These are phyloP conservation scores for Citeromyces matritensis DNA, from an alignment of 805 yeast species.

Conservation along the genomic window DNA sequence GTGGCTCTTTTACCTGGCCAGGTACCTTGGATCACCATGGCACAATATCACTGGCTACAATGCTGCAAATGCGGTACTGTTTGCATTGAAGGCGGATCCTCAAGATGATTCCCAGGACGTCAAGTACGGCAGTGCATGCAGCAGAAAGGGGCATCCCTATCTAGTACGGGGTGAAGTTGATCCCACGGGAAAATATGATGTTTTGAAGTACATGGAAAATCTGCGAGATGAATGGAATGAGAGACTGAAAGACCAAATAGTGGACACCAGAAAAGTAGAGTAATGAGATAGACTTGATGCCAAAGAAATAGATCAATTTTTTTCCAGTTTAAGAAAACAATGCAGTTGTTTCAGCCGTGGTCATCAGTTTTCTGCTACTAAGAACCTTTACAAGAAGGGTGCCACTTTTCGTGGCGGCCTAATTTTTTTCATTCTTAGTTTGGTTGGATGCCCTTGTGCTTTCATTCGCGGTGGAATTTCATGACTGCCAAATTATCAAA, in stretches of 20 bases:
- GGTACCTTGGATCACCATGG: constrained; percentile 74
- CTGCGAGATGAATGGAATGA: constrained; percentile 60
- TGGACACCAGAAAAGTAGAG: constrained; percentile 21
- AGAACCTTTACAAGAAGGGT: too few relatives aligned
- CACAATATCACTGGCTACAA: constrained; percentile 80
- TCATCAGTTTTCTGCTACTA: too few relatives aligned
- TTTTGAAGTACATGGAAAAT: constrained; percentile 44
- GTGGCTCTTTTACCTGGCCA: constrained; percentile 65
- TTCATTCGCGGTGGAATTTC: too few relatives aligned
- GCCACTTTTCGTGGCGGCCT: too few relatives aligned
- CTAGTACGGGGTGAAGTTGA: constrained; percentile 43
- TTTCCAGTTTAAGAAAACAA: too few relatives aligned
- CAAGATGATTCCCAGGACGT: constrained; percentile 26
- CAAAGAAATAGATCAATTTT: too few relatives aligned
- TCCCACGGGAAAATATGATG: constrained; percentile 48
- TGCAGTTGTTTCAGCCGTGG: too few relatives aligned
- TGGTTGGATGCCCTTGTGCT: too few relatives aligned
- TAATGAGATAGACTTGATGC: too few relatives aligned
- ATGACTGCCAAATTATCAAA: too few relatives aligned
- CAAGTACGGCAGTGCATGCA: constrained; percentile 63
- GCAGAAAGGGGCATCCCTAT: constrained; percentile 48
- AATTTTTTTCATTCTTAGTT: too few relatives aligned
- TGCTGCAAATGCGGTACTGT: constrained; percentile 81
- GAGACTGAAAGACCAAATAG: constrained; percentile 59
- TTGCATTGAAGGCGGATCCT: constrained; percentile 38